Evolutionary conservation across 108 stramenopile species (phyloP).

Genomic region (Conticribra weissflogii): DNA sequence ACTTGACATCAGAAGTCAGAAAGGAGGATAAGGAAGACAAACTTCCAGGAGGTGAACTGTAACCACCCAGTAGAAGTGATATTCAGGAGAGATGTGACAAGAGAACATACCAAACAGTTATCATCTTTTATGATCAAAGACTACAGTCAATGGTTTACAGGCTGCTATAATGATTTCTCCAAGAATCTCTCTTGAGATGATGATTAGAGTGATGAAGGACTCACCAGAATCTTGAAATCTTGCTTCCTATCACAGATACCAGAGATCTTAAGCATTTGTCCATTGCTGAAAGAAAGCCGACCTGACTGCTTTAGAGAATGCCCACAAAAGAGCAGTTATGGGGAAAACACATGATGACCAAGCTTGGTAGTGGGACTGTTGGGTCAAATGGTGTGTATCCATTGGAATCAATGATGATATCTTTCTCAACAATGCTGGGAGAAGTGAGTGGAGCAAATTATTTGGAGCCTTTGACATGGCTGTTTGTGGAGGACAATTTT

Average conservation of each 20-base stretch:
- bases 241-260: constrained; percentile 19
- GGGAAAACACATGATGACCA: too few species aligned
- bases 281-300: constrained; percentile 29
- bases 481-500: too few species aligned
- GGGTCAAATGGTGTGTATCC: too few species aligned
- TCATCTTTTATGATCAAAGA: neutral
- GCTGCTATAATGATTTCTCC: constrained; percentile 8
- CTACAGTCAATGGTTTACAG: constrained; percentile 27
- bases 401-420: too few species aligned
- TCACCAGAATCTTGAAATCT: constrained; percentile 7
- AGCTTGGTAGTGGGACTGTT: too few species aligned
- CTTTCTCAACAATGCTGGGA: too few species aligned
- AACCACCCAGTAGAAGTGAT: constrained; percentile 13
- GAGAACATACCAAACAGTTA: neutral
- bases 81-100: constrained; percentile 7
- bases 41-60: constrained; percentile 10
- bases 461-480: too few species aligned
- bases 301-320: constrained; percentile 16
- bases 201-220: constrained; percentile 9
- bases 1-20: constrained; percentile 9
- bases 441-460: too few species aligned
- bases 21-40: constrained; percentile 20
- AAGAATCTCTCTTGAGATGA: constrained; percentile 24
- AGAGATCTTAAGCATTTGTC: constrained; percentile 9
- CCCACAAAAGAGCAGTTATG: constrained; percentile 26